These are phyloP conservation scores for Arthroderma sp. DNA, from an alignment of 2,329 filamentous ascomycete genomes.

Conservation along the genomic window DNA sequence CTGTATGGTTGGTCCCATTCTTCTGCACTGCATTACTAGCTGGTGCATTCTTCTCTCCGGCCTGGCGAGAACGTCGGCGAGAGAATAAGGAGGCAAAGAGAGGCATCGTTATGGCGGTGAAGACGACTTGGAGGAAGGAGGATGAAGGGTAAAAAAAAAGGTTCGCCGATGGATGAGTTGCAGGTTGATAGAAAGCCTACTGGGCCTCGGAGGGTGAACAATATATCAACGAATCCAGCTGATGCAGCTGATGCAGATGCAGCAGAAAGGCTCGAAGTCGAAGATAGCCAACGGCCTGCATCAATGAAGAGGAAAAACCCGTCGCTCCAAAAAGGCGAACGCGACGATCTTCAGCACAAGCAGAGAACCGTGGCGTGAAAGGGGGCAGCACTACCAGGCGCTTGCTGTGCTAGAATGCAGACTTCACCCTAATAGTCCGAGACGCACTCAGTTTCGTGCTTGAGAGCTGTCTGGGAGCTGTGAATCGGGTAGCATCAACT, in stretches of 20 bases:
- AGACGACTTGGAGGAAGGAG: neutral
- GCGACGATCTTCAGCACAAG: neutral
- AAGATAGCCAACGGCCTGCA: neutral
- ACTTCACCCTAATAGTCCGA: neutral
- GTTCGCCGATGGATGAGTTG: neutral
- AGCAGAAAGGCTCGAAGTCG: neutral
- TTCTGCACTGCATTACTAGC: neutral
- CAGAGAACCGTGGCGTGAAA: neutral
- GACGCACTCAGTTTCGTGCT: neutral
- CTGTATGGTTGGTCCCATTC: neutral
- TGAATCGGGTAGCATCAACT: neutral
- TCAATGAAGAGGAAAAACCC: neutral
- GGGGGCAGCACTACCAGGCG: neutral
- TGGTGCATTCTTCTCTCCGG: neutral
- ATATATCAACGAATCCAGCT: neutral
- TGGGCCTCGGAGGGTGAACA: neutral
- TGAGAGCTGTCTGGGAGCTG: neutral
- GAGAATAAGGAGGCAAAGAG: slow-evolving; percentile 4
- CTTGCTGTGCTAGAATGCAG: neutral
- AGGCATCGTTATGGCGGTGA: neutral
- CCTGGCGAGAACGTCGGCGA: slow-evolving; percentile 4
- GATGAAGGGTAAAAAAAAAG: neutral
- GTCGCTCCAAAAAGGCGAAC: neutral
- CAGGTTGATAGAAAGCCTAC: neutral
- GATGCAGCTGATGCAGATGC: neutral